Conservation (phyloP, 805 yeast species). For the Saturnispora hagleri region DNA sequence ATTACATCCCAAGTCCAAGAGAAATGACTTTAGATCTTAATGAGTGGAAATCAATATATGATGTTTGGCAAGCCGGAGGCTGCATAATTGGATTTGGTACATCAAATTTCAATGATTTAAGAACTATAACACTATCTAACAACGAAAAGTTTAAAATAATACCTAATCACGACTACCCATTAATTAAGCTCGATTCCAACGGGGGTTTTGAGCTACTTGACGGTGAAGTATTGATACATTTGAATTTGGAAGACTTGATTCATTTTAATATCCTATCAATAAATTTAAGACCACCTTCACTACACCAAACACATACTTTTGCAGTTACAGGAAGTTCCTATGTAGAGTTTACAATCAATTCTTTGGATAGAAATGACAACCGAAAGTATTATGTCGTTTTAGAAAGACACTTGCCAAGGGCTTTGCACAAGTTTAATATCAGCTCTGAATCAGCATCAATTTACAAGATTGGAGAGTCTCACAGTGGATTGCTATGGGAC, state of each 20-base stretch:
- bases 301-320: constrained; percentile 1
- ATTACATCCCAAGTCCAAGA: constrained; percentile 1
- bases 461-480: background rate
- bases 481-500: constrained; percentile 1
- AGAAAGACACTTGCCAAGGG: constrained; percentile 4
- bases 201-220: constrained; percentile 4
- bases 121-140: background rate
- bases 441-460: background rate
- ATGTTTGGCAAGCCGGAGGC: background rate
- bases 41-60: constrained; percentile 1
- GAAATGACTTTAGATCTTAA: background rate
- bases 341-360: background rate
- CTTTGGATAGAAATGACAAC: background rate
- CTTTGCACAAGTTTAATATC: background rate
- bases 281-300: background rate
- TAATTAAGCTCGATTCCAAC: background rate
- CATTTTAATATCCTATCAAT: constrained; percentile 4
- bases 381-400: background rate
- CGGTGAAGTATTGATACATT: background rate
- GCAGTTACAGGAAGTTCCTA: background rate
- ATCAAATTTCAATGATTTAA: background rate
- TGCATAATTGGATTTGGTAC: constrained; percentile 5
- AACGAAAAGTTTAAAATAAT: background rate
- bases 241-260: constrained; percentile 1
- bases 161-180: constrained; percentile 8